Conservation (phyloP, 73 alveolate species). For the Uronychia setigera region DNA sequence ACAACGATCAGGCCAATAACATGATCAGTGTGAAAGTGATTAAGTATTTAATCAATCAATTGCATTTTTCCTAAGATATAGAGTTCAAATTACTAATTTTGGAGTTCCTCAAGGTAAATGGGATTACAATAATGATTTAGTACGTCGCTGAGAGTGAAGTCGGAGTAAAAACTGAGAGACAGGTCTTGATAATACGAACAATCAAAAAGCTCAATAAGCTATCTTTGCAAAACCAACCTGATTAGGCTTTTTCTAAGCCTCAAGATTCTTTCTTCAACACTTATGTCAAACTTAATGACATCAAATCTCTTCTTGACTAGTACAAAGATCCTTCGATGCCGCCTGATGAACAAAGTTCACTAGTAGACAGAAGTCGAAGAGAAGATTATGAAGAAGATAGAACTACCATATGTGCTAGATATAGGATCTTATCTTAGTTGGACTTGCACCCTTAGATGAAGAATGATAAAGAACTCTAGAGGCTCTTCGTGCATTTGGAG, state of each 20-base stretch:
- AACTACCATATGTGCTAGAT: no score
- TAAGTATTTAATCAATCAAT: neutral
- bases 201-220: neutral
- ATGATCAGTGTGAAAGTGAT: neutral
- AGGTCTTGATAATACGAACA: neutral
- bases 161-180: neutral
- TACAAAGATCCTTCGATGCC: neutral
- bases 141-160: constrained; percentile 10
- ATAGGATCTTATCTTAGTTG: no score
- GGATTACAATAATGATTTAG: neutral
- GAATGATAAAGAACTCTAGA: neutral
- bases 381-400: no score
- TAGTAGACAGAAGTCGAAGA: no score
- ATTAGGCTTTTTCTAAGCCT: no score
- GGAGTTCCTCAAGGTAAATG: neutral
- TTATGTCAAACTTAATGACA: neutral
- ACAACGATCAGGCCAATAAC: constrained; percentile 5
- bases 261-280: neutral
- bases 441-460: neutral
- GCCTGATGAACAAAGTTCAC: neutral
- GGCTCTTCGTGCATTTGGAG: neutral
- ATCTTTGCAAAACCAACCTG: neutral
- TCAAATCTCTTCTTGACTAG: neutral
- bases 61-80: neutral
- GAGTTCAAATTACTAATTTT: neutral